phyloP scores from a whole-genome alignment of 1,284 basidiomycete genomes.

The Microbotryum silenes-acaulis region DNA sequence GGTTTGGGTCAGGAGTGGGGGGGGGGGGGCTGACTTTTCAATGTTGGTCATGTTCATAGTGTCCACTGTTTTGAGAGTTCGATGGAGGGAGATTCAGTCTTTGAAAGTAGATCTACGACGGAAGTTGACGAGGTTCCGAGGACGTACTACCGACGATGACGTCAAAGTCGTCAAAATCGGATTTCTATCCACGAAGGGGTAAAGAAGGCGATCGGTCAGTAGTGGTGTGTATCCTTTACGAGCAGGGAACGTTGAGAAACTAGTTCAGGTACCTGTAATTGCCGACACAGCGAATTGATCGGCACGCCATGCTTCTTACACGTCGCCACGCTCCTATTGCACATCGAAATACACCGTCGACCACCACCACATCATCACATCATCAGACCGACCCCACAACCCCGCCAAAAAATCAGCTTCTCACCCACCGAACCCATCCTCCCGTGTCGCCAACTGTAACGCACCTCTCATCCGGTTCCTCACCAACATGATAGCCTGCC shows the following conservation, averaged over 20 bases:
- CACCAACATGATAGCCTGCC: constrained; percentile 34
- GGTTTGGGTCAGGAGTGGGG: not conserved
- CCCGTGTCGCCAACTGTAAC: not conserved
- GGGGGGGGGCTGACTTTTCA: constrained; percentile 7
- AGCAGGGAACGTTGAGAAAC: no score
- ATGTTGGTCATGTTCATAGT: constrained; percentile 31
- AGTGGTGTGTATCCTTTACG: no score
- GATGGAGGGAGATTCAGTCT: no score
- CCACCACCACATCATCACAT: no score
- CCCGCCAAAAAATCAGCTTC: no score
- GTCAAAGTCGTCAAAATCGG: constrained; percentile 32
- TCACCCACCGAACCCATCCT: no score
- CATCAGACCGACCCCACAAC: no score
- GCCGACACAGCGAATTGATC: constrained; percentile 25
- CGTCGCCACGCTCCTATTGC: constrained; percentile 10
- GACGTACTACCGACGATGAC: constrained; percentile 24
- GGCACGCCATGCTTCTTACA: constrained; percentile 30
- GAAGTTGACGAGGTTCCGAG: no score
- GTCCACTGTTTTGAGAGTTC: constrained; percentile 1
- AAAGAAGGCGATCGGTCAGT: no score
- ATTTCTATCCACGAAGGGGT: constrained; percentile 2
- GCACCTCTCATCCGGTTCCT: constrained; percentile 31
- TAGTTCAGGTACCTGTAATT: constrained; percentile 15
- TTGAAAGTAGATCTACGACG: no score
- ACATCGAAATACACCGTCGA: no score